Evolutionary conservation across 2,329 filamentous ascomycete species (phyloP), one percentile per base, ranked within the genome.

Genomic region (Trichoderma endophyticum): DNA sequence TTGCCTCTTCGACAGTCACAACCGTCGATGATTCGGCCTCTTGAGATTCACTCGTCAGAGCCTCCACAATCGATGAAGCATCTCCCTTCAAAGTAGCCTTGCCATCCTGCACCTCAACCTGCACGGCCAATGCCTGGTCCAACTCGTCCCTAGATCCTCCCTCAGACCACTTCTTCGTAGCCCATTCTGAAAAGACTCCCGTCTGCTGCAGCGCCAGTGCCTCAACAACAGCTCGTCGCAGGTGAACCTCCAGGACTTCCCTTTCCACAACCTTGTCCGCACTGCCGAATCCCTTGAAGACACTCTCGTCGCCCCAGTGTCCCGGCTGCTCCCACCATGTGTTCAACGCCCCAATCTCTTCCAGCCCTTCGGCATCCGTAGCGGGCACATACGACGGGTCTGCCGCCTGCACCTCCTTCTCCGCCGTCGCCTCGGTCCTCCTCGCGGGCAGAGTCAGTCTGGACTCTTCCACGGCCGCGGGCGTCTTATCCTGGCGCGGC

Each of bases 251-350:
- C 18, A 89, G 77, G 12, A 86, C 75, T 1, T 78, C 79, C 30
- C 81, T 77, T 36, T 88, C 84, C 32, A 79, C 77, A 9, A 86
- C 80, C 76, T 82, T 84, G 1, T 79, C 76, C 6, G 75, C 71
- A 43, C 80, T 79, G 64, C 79, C 81, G 74, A 89, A 89, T 2
- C 83, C 81, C 18, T 76, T 76, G 73, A 86, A 85, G 63, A 82
- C 76, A 75, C 83, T 84, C 72, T 83, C 82, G 48, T 80, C 71
- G 61, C 81, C 81, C 86, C 88, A 89, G 76, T 88, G 83, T n/a
- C 82, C 81, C n/a, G 81, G 79, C 66, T 82, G 78, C 8, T 88
- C 83, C 87, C 87, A 90, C 87, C 87, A 90, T 30, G 79, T 80
- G 39, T 80, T 80, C 48, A 88, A 73, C 1, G 84, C 81, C 54